These are phyloP conservation scores for Umbilicus rupestris DNA, from an alignment of 164 flowering plant species.

Conservation along the genomic window DNA sequence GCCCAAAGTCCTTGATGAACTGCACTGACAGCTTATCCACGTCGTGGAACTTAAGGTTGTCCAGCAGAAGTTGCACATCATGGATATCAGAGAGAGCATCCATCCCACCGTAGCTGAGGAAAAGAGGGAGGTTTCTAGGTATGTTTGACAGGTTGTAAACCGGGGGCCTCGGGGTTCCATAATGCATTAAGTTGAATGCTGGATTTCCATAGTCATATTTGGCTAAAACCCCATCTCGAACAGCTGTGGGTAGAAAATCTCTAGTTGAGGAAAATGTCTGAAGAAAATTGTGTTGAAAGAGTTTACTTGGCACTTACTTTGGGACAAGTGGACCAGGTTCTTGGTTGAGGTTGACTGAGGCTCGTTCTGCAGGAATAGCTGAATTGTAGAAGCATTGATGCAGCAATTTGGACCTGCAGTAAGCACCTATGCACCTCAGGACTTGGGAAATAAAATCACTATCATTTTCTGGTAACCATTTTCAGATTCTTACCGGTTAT, in stretches of 20 bases:
- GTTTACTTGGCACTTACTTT: constrained; percentile 32
- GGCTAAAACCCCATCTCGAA: constrained; percentile 36
- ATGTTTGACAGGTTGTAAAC: constrained; percentile 52
- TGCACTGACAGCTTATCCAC: constrained; percentile 43
- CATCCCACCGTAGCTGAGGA: constrained; percentile 64
- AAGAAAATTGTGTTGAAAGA: neutral
- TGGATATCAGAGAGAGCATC: constrained; percentile 47
- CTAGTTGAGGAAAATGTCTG: neutral
- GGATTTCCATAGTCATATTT: constrained; percentile 42
- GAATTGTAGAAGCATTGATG: constrained; percentile 50
- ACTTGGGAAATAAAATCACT: neutral
- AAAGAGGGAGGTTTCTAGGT: constrained; percentile 47
- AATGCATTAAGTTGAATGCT: constrained; percentile 30
- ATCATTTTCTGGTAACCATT: neutral
- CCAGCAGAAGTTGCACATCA: constrained; percentile 44
- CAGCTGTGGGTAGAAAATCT: constrained; percentile 28
- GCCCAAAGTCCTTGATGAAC: constrained; percentile 48
- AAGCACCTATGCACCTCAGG: neutral
- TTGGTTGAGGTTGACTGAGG: constrained; percentile 64
- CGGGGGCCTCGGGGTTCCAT: constrained; percentile 44
- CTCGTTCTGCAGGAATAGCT: constrained; percentile 40
- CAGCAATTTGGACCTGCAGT: constrained; percentile 52
- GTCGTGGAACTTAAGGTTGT: constrained; percentile 48
- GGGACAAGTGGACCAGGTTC: constrained; percentile 68
- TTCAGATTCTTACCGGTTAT: constrained; percentile 26